A percentile compares a stretch with the other conserved stretches of the same genome.
These are phyloP conservation scores for Dovyalis caffra DNA, from an alignment of 345 rosid genomes.

Conservation along the genomic window DNA sequence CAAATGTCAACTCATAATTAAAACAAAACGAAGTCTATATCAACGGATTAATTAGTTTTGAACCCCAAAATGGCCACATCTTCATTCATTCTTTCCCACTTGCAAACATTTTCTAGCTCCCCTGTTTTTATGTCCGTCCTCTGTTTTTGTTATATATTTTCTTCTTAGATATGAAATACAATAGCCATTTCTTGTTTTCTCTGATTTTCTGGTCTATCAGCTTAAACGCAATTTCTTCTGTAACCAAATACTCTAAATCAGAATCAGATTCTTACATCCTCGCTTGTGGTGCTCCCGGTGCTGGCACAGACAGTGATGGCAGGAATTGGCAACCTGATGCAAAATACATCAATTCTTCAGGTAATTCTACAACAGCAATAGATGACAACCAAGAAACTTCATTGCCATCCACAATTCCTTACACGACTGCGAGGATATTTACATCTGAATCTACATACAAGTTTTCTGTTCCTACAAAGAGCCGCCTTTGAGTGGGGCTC, in stretches of 20 bases:
- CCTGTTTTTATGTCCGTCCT: slow-evolving; percentile 6
- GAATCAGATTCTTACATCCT: slow-evolving; percentile 20
- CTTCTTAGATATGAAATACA: slow-evolving; percentile 10
- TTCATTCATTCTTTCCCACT: background rate
- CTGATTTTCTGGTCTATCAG: background rate
- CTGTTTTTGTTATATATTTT: background rate
- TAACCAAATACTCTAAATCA: slow-evolving; percentile 7
- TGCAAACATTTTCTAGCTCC: background rate
- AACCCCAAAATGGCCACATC: background rate
- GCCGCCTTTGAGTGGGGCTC: slow-evolving; percentile 26
- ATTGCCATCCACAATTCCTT: slow-evolving; percentile 27
- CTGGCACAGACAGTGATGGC: slow-evolving; percentile 21
- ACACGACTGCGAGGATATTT: slow-evolving; percentile 30
- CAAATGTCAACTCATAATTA: background rate
- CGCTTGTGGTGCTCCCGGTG: slow-evolving; percentile 17
- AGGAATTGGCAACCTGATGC: slow-evolving; percentile 28
- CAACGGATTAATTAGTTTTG: background rate
- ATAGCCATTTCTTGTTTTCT: slow-evolving; percentile 5
- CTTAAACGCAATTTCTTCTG: background rate
- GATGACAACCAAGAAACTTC: slow-evolving; percentile 26
- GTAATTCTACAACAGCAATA: slow-evolving; percentile 10
- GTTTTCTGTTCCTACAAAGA: slow-evolving; percentile 18
- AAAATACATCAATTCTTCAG: slow-evolving; percentile 5
- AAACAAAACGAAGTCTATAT: background rate
- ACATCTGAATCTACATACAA: slow-evolving; percentile 11